Base-by-base conservation (phyloP, 1,139 yeast species). In the Sporopachydermia cereana region DNA sequence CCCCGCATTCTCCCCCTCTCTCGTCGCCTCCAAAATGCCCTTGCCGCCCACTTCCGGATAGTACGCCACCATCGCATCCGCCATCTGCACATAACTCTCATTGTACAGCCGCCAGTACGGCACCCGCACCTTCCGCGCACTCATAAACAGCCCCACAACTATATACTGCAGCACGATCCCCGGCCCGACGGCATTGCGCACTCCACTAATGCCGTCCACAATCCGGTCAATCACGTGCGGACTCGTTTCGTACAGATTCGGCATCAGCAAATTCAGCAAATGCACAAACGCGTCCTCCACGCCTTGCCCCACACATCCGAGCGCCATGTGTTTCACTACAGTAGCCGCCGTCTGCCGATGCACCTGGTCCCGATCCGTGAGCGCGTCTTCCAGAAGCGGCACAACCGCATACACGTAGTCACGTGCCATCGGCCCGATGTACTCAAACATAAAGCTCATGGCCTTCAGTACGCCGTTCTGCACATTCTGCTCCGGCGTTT, bases 311-410 rank as follows among this genome's bases (percentile, higher is more conserved):
- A 74, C 67, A 57, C 93, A 79, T 27, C 89, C 84, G 36, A 88
- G 61, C 0, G 96, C 86, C 57, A 91, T 68, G 54, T 88, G 95
- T 55, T 77, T 78, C 2, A 88, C 78, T 1, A 86, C 94, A 0
- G 88, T 80, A 0, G 98, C 86, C 0, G 97, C 96, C 0, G 96
- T 91, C 62, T 93, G 99, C 44, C 98, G 72, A 57, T 91, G 96
- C 2, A 91, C 97, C 43, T 78, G 79, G 57, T 89, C 97, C 49
- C 96, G 71, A 58, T 89, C 96, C 0, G 88, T 84, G 39, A 93
- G 66, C 0, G 97, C 97, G 64, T 91, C 95, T 56, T 88, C 95
- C 17, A 93, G 54, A 41, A 93, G 62, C 0, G 96, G 93, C 0
- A 85, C 71, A 1, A 85, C 76, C 0, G 95, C 80, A 59, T 82